Evolutionary conservation across 108 stramenopile species (phyloP).

Genomic region (Fragilariopsis cylindrus): DNA sequence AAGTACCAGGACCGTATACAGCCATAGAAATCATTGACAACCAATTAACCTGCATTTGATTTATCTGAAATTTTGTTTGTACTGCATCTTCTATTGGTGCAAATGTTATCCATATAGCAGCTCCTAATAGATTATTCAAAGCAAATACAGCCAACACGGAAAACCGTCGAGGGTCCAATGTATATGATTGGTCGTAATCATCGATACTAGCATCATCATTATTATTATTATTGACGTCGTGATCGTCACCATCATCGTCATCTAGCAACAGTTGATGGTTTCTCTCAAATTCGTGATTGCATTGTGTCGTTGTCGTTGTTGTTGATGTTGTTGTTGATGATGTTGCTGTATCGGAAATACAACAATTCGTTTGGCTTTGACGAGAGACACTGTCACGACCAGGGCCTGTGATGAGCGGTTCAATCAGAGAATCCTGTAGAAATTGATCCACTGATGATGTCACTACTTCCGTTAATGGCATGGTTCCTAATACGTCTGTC

Average conservation of each 20-base stretch:
- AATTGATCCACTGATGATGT: too few species aligned
- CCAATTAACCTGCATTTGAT: conserved; percentile 10
- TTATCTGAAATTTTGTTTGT: not conserved
- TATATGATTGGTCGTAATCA: not conserved
- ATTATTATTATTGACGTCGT: not conserved
- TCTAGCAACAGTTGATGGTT: not conserved
- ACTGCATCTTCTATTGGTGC: conserved; percentile 23
- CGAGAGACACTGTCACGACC: too few species aligned
- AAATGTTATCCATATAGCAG: conserved; percentile 20
- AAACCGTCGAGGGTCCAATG: conserved; percentile 22
- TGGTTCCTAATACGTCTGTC: too few species aligned
- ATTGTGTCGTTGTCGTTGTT: too few species aligned
- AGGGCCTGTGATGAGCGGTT: not conserved
- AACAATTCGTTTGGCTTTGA: too few species aligned
- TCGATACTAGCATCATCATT: not conserved
- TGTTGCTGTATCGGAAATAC: too few species aligned
- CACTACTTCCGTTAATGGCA: too few species aligned
- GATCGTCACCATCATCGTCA: not conserved
- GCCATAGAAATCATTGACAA: conserved; percentile 11
- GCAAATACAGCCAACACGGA: conserved; percentile 9
- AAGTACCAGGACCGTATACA: conserved; percentile 2
- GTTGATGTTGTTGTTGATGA: too few species aligned
- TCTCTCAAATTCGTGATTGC: too few species aligned
- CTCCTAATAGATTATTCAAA: conserved; percentile 7
- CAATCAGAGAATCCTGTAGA: not conserved